These are phyloP conservation scores for Fusarium protoensiforme DNA, from an alignment of 2,329 filamentous ascomycete species.

Conservation along the genomic window DNA sequence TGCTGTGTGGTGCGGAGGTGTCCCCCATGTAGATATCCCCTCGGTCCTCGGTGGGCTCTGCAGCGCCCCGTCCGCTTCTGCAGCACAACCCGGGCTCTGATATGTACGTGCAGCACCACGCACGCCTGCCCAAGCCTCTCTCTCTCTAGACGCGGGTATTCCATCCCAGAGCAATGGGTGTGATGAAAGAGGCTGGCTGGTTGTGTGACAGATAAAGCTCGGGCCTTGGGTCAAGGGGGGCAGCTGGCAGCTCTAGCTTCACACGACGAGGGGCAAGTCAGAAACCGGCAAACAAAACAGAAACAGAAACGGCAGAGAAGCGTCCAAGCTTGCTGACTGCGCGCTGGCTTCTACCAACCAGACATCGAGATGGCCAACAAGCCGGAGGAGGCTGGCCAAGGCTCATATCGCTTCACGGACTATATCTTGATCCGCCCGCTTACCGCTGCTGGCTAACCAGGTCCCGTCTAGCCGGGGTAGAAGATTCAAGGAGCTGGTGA, in stretches of 20 bases:
- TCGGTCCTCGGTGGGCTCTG: neutral
- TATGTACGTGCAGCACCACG: neutral
- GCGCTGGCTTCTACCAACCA: constrained; percentile 14
- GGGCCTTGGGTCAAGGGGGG: neutral
- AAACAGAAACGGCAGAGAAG: constrained; percentile 22
- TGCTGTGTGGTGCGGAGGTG: neutral
- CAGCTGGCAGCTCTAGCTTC: neutral
- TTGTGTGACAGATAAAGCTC: constrained; percentile 2
- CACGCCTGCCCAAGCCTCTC: constrained; percentile 1
- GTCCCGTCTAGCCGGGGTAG: neutral
- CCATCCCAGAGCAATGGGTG: constrained; percentile 17
- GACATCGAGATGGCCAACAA: neutral
- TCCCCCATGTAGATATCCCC: neutral
- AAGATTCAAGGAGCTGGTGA: neutral
- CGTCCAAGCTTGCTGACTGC: constrained; percentile 18
- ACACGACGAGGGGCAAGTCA: constrained; percentile 12
- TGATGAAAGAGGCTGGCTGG: constrained; percentile 18
- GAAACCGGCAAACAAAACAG: constrained; percentile 1
- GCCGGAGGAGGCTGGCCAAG: neutral
- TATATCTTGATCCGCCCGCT: neutral
- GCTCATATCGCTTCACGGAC: neutral
- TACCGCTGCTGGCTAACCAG: neutral
- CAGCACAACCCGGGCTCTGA: neutral
- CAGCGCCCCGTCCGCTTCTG: constrained; percentile 5
- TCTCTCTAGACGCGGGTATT: constrained; percentile 4